Base-by-base conservation (phyloP, 164 flowering plant genomes). In the Macadamia integrifolia region DNA sequence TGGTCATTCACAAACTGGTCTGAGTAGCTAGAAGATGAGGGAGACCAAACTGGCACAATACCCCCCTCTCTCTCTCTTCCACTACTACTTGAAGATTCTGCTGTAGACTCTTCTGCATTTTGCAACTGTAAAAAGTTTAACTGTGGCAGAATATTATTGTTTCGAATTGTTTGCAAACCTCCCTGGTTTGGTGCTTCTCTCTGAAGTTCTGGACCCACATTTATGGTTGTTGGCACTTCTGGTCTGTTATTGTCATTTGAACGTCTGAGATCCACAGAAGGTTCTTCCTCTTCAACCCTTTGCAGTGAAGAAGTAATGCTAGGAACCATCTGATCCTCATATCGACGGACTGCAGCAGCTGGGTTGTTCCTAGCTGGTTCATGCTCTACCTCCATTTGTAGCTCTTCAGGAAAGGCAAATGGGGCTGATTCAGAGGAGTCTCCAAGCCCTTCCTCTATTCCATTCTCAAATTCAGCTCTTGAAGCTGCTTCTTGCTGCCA, bases 31-130 rank as follows among this genome's bases (percentile, higher is more conserved):
- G 96, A 78, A 71, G 76, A 59, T 60, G 94, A 71, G 14, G 96
- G 96, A 64, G 96, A 91, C 98, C 97, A 94, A 63, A 87, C 97
- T 32, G 97, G 98, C 76, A 91, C 98, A 1, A 91, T 78, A 17
- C 88, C 93, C 56, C 96, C 93, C 68, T 92, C 96, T 75, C 97
- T 82, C 65, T 84, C 94, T 82, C 97, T 85, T 53, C 89, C 69
- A 66, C 73, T 79, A 65, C 80, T 79, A 67, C 84, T 83, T 6
- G 95, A 86, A 65, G 97, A 91, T 72, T 90, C 97, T 65, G 93
- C 86, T 1, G 91, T 77, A 9, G 91, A 88, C 46, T 88, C 91
- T 55, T 82, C 85, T 8, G 79, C 78, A 70, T 80, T 77, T 60
- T 72, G 81, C 32, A 79, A 50, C 50, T 77, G 86, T 46, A 76